These are phyloP conservation scores for Albugo candida DNA, from an alignment of 352 stramenopile genomes.

Conservation along the genomic window DNA sequence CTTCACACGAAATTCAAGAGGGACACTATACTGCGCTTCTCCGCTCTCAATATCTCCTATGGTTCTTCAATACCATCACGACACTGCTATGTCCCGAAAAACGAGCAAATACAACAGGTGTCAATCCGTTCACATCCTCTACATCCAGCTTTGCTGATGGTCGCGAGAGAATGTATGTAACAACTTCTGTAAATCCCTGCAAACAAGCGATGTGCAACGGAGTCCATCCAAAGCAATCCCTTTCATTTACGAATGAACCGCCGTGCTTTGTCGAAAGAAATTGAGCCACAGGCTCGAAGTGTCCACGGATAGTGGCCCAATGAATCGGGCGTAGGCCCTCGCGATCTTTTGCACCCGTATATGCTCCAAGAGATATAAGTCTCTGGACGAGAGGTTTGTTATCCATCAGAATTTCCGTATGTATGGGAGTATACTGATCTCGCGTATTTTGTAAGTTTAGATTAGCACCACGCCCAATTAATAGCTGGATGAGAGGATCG, in stretches of 20 bases:
- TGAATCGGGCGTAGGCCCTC: slow-evolving; percentile 43
- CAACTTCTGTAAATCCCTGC: slow-evolving; percentile 41
- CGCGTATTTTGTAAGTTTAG: slow-evolving; percentile 39
- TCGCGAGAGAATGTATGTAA: slow-evolving; percentile 33
- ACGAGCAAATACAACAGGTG: slow-evolving; percentile 40
- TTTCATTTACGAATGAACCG: slow-evolving; percentile 32
- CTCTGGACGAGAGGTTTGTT: slow-evolving; percentile 48
- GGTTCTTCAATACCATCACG: neutral
- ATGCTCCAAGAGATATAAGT: slow-evolving; percentile 7
- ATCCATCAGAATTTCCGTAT: slow-evolving; percentile 62
- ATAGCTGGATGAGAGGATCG: slow-evolving; percentile 40
- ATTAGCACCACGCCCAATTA: slow-evolving; percentile 47
- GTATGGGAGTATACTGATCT: slow-evolving; percentile 35
- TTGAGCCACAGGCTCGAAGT: slow-evolving; percentile 53
- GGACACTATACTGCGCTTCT: neutral
- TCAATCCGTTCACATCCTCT: slow-evolving; percentile 51
- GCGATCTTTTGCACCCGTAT: slow-evolving; percentile 29
- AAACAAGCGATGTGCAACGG: slow-evolving; percentile 52
- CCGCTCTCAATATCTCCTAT: slow-evolving; percentile 2
- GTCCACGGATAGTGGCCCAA: slow-evolving; percentile 43
- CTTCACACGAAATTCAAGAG: too few relatives aligned
- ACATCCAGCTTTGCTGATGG: slow-evolving; percentile 14
- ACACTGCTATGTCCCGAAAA: neutral
- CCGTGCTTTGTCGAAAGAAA: slow-evolving; percentile 18
- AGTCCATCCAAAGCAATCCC: slow-evolving; percentile 46